Evolutionary conservation across 306 rosid species (phyloP), one percentile per base, ranked within the genome.

Genomic region (Sindora glabra): DNA sequence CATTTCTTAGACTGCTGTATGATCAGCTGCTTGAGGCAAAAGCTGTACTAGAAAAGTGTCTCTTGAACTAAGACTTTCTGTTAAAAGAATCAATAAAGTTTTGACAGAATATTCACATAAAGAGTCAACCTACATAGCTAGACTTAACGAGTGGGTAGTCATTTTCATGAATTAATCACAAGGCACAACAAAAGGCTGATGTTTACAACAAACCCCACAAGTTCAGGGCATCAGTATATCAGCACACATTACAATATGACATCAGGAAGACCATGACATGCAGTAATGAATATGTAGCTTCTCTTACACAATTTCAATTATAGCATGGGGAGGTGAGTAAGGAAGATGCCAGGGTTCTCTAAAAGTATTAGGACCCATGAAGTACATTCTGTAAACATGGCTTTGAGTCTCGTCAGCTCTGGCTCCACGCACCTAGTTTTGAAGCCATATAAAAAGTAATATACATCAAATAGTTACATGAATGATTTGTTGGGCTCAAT

Each of bases 291-390:
- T 26, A 65, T 19, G 64, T 48, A 69, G 68, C 38, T 59, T 77
- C 69, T 67, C 97, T 87, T 87, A 91, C 97, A 91, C 97, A 83
- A 91, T 85, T 80, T 91, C 91, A 62, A 91, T 91, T 62, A 91
- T 83, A 17, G 97, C 96, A 71, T 85, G 83, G 18, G 97, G 96
- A 66, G 97, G 96, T 41, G 95, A 87, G 77, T 87, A 90, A 74
- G 97, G 97, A 87, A 90, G 96, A 83, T 90, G 97, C 96, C 97
- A 90, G 14, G 97, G 97, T 74, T 90, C 97, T 79, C 97, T 85
- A 69, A 91, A 87, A 44, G 97, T 83, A 76, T 91, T 87, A 60
- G 97, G 95, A 48, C 96, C 96, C 97, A 91, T 87, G 67, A 90
- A 90, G 80, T 87, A 90, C 94, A 90, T 77, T 70, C 97, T 85